Conservation (phyloP, 768 basidiomycete genomes). For the Russula foetens region DNA sequence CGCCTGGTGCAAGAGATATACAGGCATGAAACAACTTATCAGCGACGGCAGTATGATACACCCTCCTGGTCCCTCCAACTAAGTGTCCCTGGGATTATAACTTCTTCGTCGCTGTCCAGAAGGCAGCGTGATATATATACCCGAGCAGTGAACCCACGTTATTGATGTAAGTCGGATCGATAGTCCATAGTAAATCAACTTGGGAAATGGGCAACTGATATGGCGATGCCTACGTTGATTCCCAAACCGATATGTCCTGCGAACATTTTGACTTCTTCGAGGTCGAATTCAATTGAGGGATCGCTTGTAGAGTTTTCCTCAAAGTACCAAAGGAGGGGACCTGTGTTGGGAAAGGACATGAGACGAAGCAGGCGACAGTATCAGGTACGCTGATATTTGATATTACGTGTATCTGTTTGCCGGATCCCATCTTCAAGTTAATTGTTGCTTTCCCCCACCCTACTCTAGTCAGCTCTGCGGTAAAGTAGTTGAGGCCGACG, state of each 20-base stretch:
- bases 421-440: too few relatives aligned
- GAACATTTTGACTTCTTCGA: conserved; percentile 82
- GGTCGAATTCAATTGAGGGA: conserved; percentile 75
- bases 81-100: not conserved
- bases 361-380: not conserved
- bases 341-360: conserved; percentile 25
- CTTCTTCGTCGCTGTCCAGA: conserved; percentile 67
- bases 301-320: conserved; percentile 82
- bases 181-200: conserved; percentile 32
- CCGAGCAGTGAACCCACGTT: conserved; percentile 74
- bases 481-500: too few relatives aligned
- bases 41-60: not conserved
- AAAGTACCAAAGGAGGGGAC: conserved; percentile 93
- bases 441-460: too few relatives aligned
- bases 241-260: conserved; percentile 73
- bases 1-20: not conserved
- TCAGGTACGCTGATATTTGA: too few relatives aligned
- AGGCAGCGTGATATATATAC: conserved; percentile 77
- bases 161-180: conserved; percentile 82
- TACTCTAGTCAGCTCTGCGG: too few relatives aligned
- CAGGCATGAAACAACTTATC: not conserved
- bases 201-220: not conserved
- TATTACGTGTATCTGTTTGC: too few relatives aligned
- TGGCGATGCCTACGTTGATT: conserved; percentile 50
- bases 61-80: not conserved